phyloP scores from a whole-genome alignment of 108 stramenopile genomes.

The Fragilaria radians region DNA sequence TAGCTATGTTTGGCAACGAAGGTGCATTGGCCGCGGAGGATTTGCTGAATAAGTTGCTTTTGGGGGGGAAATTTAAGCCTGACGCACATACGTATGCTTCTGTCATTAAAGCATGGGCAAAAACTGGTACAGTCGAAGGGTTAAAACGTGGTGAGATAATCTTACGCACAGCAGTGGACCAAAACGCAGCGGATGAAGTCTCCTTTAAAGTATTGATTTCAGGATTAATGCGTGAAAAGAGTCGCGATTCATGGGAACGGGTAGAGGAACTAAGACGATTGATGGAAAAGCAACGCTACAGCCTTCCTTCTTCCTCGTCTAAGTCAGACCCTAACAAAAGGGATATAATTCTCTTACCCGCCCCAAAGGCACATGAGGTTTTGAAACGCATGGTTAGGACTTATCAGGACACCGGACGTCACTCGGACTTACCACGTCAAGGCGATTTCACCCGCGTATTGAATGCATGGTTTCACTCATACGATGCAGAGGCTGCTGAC shows the following conservation, averaged over 20 bases:
- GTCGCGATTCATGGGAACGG: neutral
- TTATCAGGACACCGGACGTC: neutral
- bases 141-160: neutral
- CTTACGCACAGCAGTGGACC: neutral
- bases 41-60: neutral
- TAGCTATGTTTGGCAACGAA: neutral
- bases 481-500: neutral
- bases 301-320: neutral
- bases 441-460: neutral
- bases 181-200: neutral
- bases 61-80: neutral
- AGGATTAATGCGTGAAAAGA: neutral
- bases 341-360: neutral
- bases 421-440: neutral
- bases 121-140: neutral
- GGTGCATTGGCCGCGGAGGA: neutral
- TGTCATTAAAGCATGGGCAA: neutral
- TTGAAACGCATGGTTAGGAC: neutral
- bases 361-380: neutral
- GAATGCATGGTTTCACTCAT: neutral
- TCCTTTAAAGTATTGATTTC: neutral
- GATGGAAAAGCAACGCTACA: neutral
- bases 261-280: neutral
- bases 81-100: neutral
- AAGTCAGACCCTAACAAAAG: neutral